Base-by-base conservation (phyloP, 352 stramenopile genomes). In the Globisporangium rhizosaccharum region DNA sequence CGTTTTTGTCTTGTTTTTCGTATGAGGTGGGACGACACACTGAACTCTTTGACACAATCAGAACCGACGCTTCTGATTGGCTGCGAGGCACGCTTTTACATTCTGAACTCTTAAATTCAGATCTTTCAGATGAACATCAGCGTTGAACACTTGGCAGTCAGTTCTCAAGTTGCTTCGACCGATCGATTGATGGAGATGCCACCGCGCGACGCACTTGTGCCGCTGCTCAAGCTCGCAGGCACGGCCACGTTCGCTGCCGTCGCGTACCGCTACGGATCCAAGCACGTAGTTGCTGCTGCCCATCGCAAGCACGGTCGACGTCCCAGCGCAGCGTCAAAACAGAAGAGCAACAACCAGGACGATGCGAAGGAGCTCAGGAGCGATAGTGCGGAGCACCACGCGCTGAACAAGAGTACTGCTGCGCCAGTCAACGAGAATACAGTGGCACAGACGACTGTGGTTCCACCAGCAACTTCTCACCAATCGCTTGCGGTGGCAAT, bases 401-500 rank as follows among this genome's bases (percentile, higher is more conserved):
- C 30, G 30, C 8, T 36, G 30, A 18, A 59, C 53, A 42, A 5
- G 45, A 23, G 57, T 67, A 46, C 28, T 53, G 23, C 18, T 36
- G 30, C 51, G n/a, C 7, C 25, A 9, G 26, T 39, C 9, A 20
- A 36, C 26, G 20, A 44, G 1, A 28, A 23, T 8, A 30, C 25
- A 56, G 59, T 41, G 3, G 69, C 25, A 9, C 44, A 55, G 0
- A 60, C 54, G 41, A 44, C 46, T 12, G 48, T 26, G 2, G 50
- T 71, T 12, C 48, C 26, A 3, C 47, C 71, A 36, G 45, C 56
- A 49, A 60, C 52, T 11, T 52, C 63, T 39, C 71, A 54, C 23
- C 66, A 67, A 44, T 73, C 73, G 11, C 51, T 76, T 59, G 37
- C 79, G 11, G 41, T 66, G 25, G 68, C 73, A 20, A 72, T 85